Evolutionary conservation across 2,329 filamentous ascomycete species (phyloP), one percentile per base, ranked within the genome.

Genomic region (Tolypocladium paradoxum): DNA sequence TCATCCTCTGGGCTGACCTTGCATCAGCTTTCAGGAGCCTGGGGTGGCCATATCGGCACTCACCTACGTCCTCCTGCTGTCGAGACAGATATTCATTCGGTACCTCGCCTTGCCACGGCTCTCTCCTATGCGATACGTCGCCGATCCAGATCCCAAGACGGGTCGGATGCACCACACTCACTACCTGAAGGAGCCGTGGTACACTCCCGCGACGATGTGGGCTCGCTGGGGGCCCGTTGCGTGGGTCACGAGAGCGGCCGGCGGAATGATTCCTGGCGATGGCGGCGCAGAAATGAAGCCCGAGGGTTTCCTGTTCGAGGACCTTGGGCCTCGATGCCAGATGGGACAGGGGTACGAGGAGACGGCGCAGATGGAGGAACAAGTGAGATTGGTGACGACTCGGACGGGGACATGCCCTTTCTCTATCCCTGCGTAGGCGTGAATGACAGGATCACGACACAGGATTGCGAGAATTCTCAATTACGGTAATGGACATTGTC

Each of bases 151-250:
- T 56, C 68, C 73, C 11, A 67, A 74, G 33, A 76, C 78, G 0
- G 78, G 78, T 0, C 76, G 78, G 3, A 75, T 82, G 56, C 72
- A 75, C 51, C 64, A 60, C 64, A 59, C 70, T 0, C 58, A 71
- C 37, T 87, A 82, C 67, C 74, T 83, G 29, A 78, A 80, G 12
- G 77, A 82, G 48, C 86, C 85, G 2, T 87, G 79, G 68, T 88
- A 88, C 65, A 73, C 79, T 27, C 74, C 77, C 55, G 74, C 75
- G 31, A 85, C 78, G 0, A 65, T 79, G 40, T 81, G 76, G 79
- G 81, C 76, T 60, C 78, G 80, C 54, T 89, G 79, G 82, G 81
- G 79, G 2, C 83, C 76, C 0, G 65, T 66, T 55, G 82, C 76
- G 0, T 76, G 76, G 73, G 54, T 79, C 4, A 64, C 70, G 22